These are phyloP conservation scores for Heracleum sosnowskyi DNA, from an alignment of 129 eudicot genomes.

Conservation along the genomic window DNA sequence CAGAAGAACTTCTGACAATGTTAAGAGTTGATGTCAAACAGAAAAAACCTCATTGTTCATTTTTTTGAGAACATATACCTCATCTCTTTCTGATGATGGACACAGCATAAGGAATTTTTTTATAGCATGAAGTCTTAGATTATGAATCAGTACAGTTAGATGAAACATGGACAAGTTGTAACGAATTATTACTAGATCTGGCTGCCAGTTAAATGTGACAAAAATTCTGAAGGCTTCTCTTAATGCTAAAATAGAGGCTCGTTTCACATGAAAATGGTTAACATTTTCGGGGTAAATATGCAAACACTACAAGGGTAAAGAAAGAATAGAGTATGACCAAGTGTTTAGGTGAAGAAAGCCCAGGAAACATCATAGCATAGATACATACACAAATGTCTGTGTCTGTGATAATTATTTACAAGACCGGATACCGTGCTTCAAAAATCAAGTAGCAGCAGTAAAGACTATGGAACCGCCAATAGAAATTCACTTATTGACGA, in stretches of 20 bases:
- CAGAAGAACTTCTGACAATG: neutral
- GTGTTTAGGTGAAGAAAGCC: neutral
- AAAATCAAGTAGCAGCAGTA: neutral
- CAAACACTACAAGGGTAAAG: neutral
- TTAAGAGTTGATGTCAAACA: neutral
- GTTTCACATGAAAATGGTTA: neutral
- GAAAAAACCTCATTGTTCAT: neutral
- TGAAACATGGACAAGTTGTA: neutral
- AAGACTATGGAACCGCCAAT: neutral
- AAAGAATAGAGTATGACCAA: neutral
- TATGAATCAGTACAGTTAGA: slow-evolving; percentile 1
- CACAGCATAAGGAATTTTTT: neutral
- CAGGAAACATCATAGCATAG: neutral
- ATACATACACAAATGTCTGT: neutral
- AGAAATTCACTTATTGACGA: neutral
- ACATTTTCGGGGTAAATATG: neutral
- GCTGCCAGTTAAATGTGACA: neutral
- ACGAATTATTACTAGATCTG: neutral
- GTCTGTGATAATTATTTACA: neutral
- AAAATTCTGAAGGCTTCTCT: neutral
- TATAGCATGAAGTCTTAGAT: neutral
- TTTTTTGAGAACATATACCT: neutral
- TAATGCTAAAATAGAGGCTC: neutral
- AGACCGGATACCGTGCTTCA: neutral
- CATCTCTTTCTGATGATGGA: neutral